phyloP scores from a whole-genome alignment of 805 yeast genomes.

The Yarrowia divulgata region DNA sequence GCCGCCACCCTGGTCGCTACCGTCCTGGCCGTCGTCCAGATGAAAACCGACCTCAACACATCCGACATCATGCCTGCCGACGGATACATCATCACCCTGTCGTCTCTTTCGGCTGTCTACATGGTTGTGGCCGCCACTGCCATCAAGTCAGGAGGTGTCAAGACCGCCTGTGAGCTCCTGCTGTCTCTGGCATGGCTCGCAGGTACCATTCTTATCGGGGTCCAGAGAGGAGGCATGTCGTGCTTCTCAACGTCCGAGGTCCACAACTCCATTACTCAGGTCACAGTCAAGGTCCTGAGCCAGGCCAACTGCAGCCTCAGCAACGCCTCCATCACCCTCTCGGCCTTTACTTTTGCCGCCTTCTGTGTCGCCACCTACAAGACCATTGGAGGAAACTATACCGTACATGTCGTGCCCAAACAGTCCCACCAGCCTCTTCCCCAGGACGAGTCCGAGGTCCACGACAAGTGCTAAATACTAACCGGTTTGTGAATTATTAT shows the following conservation, averaged over 20 bases:
- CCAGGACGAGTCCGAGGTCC: background rate
- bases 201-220: slow-evolving; percentile 4
- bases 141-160: background rate
- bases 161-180: background rate
- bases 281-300: slow-evolving; percentile 1
- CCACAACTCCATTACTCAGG: background rate
- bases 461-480: slow-evolving; percentile 5
- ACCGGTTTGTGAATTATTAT: too few relatives aligned
- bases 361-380: background rate
- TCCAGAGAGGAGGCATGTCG: slow-evolving; percentile 19
- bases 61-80: slow-evolving; percentile 3
- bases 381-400: background rate
- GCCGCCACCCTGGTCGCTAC: slow-evolving; percentile 4
- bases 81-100: slow-evolving; percentile 7
- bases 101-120: slow-evolving; percentile 1
- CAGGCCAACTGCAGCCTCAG: slow-evolving; percentile 14
- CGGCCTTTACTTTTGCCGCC: slow-evolving; percentile 10
- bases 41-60: slow-evolving; percentile 6
- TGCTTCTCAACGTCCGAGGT: slow-evolving; percentile 9
- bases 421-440: background rate
- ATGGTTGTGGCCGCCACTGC: background rate
- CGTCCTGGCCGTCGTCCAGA: background rate
- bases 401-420: background rate
- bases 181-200: slow-evolving; percentile 15
- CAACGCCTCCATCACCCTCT: slow-evolving; percentile 1